Conservation (phyloP, 345 rosid species). For the Salix brachista region DNA sequence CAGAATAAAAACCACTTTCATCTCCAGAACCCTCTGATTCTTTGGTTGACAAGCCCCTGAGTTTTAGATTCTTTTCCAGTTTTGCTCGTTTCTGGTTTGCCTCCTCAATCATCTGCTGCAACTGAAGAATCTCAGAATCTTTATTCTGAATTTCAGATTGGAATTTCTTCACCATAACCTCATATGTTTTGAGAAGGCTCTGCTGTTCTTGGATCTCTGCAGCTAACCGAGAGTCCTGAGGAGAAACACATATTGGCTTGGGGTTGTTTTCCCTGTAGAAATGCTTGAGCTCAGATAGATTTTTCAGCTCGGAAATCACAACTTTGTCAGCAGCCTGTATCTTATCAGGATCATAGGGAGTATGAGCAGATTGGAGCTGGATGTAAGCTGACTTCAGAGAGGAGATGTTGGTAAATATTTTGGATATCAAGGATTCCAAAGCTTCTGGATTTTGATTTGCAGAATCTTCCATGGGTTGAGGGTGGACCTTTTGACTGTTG, state of each 20-base stretch:
- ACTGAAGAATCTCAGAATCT: conserved; percentile 70
- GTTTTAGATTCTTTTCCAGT: conserved; percentile 77
- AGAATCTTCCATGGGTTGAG: conserved; percentile 86
- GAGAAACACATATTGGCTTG: conserved; percentile 61
- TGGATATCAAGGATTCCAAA: conserved; percentile 64
- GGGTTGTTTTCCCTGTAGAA: conserved; percentile 71
- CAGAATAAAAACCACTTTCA: conserved; percentile 40
- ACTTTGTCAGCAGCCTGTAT: conserved; percentile 80
- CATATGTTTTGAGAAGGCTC: conserved; percentile 77
- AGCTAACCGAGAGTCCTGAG: conserved; percentile 84
- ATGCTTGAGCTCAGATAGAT: conserved; percentile 73
- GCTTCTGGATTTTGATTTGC: conserved; percentile 71
- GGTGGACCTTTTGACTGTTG: conserved; percentile 71
- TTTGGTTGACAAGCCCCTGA: conserved; percentile 66
- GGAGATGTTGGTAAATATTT: conserved; percentile 65
- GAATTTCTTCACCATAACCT: conserved; percentile 84
- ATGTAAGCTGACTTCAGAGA: conserved; percentile 77
- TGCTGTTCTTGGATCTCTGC: conserved; percentile 90
- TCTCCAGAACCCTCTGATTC: conserved; percentile 51
- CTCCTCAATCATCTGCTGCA: conserved; percentile 71
- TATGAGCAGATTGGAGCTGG: conserved; percentile 77
- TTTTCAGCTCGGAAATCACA: conserved; percentile 74
- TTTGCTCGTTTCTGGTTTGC: conserved; percentile 65
- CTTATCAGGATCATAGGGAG: conserved; percentile 82
- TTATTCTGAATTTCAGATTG: conserved; percentile 87